Evolutionary conservation across 495 filamentous ascomycete genomes (phyloP), one percentile per base, ranked within the genome.

Genomic region (Emericellopsis terricola): DNA sequence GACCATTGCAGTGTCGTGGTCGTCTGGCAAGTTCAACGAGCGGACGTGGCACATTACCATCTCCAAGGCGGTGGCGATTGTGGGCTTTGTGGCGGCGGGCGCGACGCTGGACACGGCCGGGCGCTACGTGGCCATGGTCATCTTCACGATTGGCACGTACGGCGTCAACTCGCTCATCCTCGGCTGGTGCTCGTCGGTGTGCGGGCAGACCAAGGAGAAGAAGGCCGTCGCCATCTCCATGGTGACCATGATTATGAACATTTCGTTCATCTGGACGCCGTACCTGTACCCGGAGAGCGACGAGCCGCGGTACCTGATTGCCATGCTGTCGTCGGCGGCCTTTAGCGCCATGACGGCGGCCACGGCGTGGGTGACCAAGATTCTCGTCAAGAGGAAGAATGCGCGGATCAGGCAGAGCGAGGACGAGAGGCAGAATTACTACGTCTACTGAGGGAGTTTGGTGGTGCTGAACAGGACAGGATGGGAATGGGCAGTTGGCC

Each of bases 31-130:
- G 16, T 53, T 50, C 40, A 60, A 64, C 36, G 63, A 69, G 37
- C 48, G 60, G 7, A 62, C 57, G 1, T 66, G 56, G 55, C 59
- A 68, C 40, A 65, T 69, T 42, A 57, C 53, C 7, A 18, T 42
- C 8, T 49, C 46, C 2, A 59, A 50, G 39, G 37, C 38, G 1
- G 33, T 64, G 17, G 61, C 57, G 6, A 49, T 56, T 11, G 37
- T 60, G 11, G 62, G 65, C 10, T 65, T 65, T 38, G 44, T 56
- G 5, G 45, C 61, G 1, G 44, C 46, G 5, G 33, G 35, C 42
- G 48, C 47, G 3, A 60, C 57, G 2, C 38, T 58, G 19, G 61
- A 61, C 28, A 43, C 50, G 0, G 53, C 44, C 0, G 60, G 46
- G 1, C 49, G 60, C 16, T 68, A 68, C 38, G 33, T 60, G 11